phyloP scores from a whole-genome alignment of 768 basidiomycete genomes.

The Calocera cornea region DNA sequence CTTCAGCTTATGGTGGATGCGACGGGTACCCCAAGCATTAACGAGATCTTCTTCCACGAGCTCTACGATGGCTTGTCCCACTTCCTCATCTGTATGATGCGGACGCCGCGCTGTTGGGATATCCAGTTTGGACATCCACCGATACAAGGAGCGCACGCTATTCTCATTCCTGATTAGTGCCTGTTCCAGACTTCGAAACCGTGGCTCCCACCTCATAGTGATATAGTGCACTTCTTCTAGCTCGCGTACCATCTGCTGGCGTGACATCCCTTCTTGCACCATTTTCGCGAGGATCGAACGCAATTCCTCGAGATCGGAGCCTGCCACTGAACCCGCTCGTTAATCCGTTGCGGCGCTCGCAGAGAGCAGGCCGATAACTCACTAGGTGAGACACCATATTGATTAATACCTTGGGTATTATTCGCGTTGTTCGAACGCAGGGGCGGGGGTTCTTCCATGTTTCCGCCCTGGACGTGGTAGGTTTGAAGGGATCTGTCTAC shows the following conservation, averaged over 20 bases:
- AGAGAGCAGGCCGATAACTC: no score
- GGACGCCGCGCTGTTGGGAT: background rate
- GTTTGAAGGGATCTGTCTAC: no score
- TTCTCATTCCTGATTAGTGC: background rate
- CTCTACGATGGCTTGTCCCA: background rate
- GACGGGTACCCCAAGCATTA: no score
- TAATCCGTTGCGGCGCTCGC: no score
- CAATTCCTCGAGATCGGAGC: background rate
- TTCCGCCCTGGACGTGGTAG: no score
- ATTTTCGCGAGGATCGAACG: background rate
- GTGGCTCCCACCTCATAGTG: background rate
- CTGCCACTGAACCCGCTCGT: no score
- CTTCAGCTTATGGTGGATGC: no score
- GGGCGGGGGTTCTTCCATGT: no score
- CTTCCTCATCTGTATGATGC: background rate
- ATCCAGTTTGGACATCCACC: background rate
- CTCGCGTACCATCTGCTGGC: background rate
- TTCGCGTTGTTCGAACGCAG: no score
- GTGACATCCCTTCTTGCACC: background rate
- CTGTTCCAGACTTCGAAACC: background rate
- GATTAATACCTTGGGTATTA: no score
- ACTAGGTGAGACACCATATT: no score
- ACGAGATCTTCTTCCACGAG: background rate
- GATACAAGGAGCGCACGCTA: background rate
- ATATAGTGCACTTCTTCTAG: background rate